Percentiles rank a stretch among this genome's conserved stretches.
These are phyloP conservation scores for Blechomonas ayalai DNA, from an alignment of 208 protist genomes.

Conservation along the genomic window DNA sequence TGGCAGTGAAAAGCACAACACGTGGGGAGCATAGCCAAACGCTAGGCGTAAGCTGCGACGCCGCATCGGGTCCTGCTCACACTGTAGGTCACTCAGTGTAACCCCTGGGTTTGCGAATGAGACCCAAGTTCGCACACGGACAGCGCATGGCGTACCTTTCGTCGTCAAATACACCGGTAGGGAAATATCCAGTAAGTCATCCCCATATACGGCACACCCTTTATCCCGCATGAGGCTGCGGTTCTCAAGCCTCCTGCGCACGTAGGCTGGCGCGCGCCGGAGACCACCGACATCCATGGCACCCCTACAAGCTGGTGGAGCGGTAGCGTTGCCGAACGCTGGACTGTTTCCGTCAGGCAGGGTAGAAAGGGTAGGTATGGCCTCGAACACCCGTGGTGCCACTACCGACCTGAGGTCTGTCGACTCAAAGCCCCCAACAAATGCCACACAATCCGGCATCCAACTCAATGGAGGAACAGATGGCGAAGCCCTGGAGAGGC, in stretches of 20 bases:
- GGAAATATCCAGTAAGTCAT: conserved; percentile 49
- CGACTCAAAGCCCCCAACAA: conserved; percentile 53
- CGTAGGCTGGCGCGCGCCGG: conserved; percentile 10
- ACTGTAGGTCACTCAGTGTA: conserved; percentile 18
- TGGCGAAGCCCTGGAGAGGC: background rate
- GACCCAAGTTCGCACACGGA: conserved; percentile 26
- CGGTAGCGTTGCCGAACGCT: conserved; percentile 7
- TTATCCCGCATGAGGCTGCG: conserved; percentile 12
- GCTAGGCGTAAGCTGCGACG: conserved; percentile 36
- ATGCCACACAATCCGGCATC: conserved; percentile 50
- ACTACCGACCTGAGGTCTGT: conserved; percentile 34
- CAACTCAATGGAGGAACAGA: conserved; percentile 6
- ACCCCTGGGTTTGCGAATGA: conserved; percentile 32
- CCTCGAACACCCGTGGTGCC: conserved; percentile 22
- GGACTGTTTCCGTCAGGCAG: background rate
- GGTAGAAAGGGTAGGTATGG: conserved; percentile 17
- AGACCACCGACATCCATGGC: conserved; percentile 3
- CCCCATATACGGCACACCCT: conserved; percentile 17
- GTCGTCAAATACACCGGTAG: conserved; percentile 12
- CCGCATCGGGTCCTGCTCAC: conserved; percentile 12
- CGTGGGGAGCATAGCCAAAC: conserved; percentile 52
- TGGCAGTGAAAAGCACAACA: conserved; percentile 37
- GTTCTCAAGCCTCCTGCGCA: conserved; percentile 3
- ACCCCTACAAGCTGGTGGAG: conserved; percentile 2
- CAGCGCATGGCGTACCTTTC: background rate